Conservation (phyloP, 2,329 filamentous ascomycete species). For the Pseudogymnoascus pannorum region DNA sequence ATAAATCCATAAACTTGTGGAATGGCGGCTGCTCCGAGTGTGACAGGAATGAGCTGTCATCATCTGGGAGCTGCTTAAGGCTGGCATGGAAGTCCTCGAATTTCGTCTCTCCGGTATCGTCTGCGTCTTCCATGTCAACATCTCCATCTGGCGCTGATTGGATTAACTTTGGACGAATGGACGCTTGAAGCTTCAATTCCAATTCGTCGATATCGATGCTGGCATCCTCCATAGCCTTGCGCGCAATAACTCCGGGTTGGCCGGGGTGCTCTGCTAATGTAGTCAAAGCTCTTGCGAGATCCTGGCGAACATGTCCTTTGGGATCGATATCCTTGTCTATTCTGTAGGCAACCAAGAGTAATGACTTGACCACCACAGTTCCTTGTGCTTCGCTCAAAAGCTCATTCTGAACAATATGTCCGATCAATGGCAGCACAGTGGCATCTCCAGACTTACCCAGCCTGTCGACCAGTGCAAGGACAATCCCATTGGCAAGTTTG, state of each 20-base stretch:
- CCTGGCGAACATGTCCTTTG: slow-evolving; percentile 50
- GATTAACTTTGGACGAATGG: slow-evolving; percentile 52
- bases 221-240: slow-evolving; percentile 57
- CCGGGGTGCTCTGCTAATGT: slow-evolving; percentile 53
- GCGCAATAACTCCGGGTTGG: slow-evolving; percentile 55
- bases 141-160: slow-evolving; percentile 44
- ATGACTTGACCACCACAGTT: slow-evolving; percentile 56
- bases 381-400: slow-evolving; percentile 57
- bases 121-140: slow-evolving; percentile 40
- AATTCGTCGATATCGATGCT: slow-evolving; percentile 67
- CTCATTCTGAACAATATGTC: slow-evolving; percentile 51
- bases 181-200: slow-evolving; percentile 66
- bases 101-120: slow-evolving; percentile 26
- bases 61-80: slow-evolving; percentile 25
- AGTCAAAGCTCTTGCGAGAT: slow-evolving; percentile 61
- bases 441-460: slow-evolving; percentile 53
- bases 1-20: slow-evolving; percentile 51
- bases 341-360: slow-evolving; percentile 54
- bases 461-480: slow-evolving; percentile 55
- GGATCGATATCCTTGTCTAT: slow-evolving; percentile 48
- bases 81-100: slow-evolving; percentile 19
- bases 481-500: slow-evolving; percentile 65
- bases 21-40: slow-evolving; percentile 33
- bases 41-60: slow-evolving; percentile 46
- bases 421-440: slow-evolving; percentile 50